phyloP scores from a whole-genome alignment of 768 basidiomycete species.

The Chalciporus pseudorubinellus region DNA sequence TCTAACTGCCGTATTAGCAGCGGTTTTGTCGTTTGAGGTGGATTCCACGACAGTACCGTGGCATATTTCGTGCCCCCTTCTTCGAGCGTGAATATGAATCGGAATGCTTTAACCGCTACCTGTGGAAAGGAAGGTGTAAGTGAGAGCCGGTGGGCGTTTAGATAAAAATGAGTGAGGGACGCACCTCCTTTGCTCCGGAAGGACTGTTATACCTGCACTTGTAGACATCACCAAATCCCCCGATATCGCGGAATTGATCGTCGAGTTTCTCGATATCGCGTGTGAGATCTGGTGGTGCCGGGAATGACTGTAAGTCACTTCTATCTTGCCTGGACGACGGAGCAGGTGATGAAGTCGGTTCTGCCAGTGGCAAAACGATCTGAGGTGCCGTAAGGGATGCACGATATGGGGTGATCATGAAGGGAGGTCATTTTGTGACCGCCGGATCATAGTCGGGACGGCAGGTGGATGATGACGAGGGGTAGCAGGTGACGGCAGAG shows the following conservation, averaged over 20 bases:
- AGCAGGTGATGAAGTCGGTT: background rate
- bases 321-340: background rate
- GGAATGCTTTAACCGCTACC: conserved; percentile 15
- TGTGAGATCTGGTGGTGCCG: conserved; percentile 3
- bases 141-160: no score
- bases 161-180: background rate
- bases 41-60: background rate
- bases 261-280: background rate
- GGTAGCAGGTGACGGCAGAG: no score
- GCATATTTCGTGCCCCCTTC: background rate
- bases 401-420: no score
- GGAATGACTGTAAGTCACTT: background rate
- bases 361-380: no score
- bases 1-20: background rate
- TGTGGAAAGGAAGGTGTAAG: no score
- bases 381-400: no score
- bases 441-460: no score
- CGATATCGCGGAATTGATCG: background rate
- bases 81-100: conserved; percentile 2
- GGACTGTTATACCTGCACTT: background rate
- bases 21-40: background rate
- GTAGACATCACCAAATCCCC: conserved; percentile 8
- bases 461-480: no score
- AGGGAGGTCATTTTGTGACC: background rate
- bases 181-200: background rate